phyloP scores from a whole-genome alignment of 2,329 filamentous ascomycete species.

The Knoxdaviesia capensis region DNA sequence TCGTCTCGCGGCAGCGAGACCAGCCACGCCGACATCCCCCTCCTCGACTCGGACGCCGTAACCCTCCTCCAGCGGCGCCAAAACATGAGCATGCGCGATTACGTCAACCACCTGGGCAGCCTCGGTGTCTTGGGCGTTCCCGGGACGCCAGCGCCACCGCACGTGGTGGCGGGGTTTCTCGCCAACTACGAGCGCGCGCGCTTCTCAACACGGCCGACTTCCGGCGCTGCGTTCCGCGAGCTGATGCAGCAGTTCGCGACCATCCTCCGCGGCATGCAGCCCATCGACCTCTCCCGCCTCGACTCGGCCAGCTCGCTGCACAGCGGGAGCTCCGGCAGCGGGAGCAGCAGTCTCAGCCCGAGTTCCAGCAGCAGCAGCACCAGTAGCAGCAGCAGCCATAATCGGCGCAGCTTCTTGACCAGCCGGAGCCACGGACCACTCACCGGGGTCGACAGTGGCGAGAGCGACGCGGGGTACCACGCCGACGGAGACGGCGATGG shows the following conservation, averaged over 20 bases:
- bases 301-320: constrained; percentile 5
- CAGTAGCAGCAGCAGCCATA: no score
- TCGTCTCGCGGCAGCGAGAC: not conserved
- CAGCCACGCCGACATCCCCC: not conserved
- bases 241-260: constrained; percentile 76
- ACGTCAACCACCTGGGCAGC: constrained; percentile 48
- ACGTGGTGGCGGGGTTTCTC: constrained; percentile 36
- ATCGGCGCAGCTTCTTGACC: no score
- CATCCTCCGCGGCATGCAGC: constrained; percentile 55
- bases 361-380: no score
- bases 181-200: constrained; percentile 64
- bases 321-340: not conserved
- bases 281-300: constrained; percentile 34
- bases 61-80: constrained; percentile 49
- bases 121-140: constrained; percentile 35
- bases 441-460: no score
- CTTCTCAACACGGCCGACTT: constrained; percentile 53
- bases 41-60: constrained; percentile 46
- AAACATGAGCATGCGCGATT: constrained; percentile 59
- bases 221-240: constrained; percentile 49
- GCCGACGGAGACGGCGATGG: no score
- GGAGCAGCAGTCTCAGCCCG: not conserved
- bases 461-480: no score
- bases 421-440: no score
- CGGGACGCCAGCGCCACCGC: not conserved